phyloP scores from a whole-genome alignment of 129 eudicot species.

The Chrysanthemum makinoi region DNA sequence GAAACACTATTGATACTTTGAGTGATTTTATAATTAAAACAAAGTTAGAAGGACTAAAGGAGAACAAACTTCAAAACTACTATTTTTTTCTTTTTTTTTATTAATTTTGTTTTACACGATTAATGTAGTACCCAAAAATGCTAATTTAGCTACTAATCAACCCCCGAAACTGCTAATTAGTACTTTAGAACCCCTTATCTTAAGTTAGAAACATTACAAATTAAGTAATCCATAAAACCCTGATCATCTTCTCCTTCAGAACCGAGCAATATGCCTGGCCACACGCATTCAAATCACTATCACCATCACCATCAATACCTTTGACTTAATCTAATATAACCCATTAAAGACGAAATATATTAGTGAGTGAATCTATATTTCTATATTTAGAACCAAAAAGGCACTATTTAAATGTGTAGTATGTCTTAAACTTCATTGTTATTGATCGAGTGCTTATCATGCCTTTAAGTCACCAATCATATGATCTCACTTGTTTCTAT shows the following conservation, averaged over 20 bases:
- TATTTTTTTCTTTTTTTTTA: too few relatives aligned
- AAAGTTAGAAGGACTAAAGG: too few relatives aligned
- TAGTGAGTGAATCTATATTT: slow-evolving; percentile 8
- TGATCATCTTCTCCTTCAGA: not conserved
- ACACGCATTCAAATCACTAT: not conserved
- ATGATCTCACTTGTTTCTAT: slow-evolving; percentile 15
- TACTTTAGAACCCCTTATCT: not conserved
- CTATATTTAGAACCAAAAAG: slow-evolving; percentile 6
- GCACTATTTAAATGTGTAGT: not conserved
- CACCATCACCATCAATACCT: slow-evolving; percentile 6
- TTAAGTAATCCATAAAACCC: slow-evolving; percentile 12
- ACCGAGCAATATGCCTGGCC: slow-evolving; percentile 18
- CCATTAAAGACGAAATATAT: slow-evolving; percentile 3
- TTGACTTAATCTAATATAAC: slow-evolving; percentile 13
- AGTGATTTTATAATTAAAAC: too few relatives aligned
- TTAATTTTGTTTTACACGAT: too few relatives aligned
- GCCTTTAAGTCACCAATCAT: slow-evolving; percentile 36
- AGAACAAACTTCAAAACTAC: too few relatives aligned
- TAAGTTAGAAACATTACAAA: not conserved
- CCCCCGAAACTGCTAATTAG: not conserved
- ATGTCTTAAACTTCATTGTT: not conserved
- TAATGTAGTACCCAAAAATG: too few relatives aligned
- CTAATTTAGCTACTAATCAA: not conserved
- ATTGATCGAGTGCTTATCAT: slow-evolving; percentile 15
- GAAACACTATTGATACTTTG: too few relatives aligned